Evolutionary conservation across 768 basidiomycete species (phyloP), one percentile per base, ranked within the genome.

Genomic region (Dentipellis fragilis): DNA sequence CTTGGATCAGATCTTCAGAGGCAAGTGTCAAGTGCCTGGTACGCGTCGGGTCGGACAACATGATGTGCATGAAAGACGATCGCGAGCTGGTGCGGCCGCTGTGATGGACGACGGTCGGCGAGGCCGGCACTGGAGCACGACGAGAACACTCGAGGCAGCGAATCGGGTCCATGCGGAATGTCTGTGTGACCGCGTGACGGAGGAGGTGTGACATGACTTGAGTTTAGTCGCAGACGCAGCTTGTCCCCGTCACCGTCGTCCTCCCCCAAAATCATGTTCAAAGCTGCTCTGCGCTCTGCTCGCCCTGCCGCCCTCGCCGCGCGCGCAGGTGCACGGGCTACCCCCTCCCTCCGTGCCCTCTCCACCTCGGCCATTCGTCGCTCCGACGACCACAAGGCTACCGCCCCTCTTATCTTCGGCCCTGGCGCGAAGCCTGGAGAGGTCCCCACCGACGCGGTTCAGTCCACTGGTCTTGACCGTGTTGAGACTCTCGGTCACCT

Each of bases 391-490:
- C 63, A 73, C 38, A 70, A 73, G 59, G 71, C 69, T 17, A 70
- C 83, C 36, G 75, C 80, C 14, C 87, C 89, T 50, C 73, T 79
- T 54, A 72, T 92, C 60, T 85, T 75, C 61, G 89, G 90, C 59
- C 65, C 78, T 51, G 90, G 90, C 67, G 80, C 78, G 65, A 83
- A 87, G 67, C 55, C 80, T 34, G 86, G 89, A 52, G 78, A 83
- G 63, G 81, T 92, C 60, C 85, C 93, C 53, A 88, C 87, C 57
- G 89, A 92, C 72, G 76, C 85, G 60, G 81, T 89, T 60, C 95
- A 99, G 73, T 83, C 94, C 14, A 99, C 95, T 63, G 95, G 95
- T 82, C 77, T 97, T 54, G 94, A 97, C 71, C 91, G 95, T 71
- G 83, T 96, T 67, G 91, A 99, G 72, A 75, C 96, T 50, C 73